phyloP scores from a whole-genome alignment of 1,284 basidiomycete species.

The Cutaneotrichosporon cavernicola region DNA sequence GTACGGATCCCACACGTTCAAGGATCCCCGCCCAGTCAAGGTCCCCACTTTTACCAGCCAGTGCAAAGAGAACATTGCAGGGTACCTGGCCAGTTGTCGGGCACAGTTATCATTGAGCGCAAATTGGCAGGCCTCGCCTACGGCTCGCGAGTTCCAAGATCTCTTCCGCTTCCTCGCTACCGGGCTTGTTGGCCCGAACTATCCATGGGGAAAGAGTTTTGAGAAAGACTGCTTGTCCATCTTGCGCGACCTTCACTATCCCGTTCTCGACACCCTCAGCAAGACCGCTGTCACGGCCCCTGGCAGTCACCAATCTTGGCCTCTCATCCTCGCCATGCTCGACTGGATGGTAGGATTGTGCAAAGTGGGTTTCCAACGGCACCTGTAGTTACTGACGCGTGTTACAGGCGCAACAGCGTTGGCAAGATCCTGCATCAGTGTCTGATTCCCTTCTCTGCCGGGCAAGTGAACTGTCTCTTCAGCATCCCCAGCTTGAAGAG shows the following conservation, averaged over 20 bases:
- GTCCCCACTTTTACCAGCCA: conserved; percentile 68
- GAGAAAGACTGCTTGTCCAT: conserved; percentile 75
- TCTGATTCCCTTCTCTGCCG: conserved; percentile 63
- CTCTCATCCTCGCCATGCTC: conserved; percentile 71
- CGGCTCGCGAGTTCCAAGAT: conserved; percentile 73
- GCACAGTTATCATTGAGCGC: conserved; percentile 62
- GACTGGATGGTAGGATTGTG: conserved; percentile 81
- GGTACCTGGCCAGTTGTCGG: conserved; percentile 64
- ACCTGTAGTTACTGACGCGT: conserved; percentile 4
- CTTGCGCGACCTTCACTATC: conserved; percentile 72
- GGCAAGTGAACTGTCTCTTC: conserved; percentile 39
- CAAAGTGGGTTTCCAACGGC: conserved; percentile 18
- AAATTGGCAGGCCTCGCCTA: conserved; percentile 68
- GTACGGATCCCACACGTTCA: conserved; percentile 54
- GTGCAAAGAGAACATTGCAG: conserved; percentile 70
- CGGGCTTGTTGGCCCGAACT: conserved; percentile 66
- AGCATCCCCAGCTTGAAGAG: conserved; percentile 57
- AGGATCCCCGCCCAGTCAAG: conserved; percentile 72
- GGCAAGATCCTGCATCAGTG: conserved; percentile 65
- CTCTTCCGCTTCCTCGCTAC: conserved; percentile 74
- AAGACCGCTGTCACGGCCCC: conserved; percentile 79
- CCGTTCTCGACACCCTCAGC: conserved; percentile 68
- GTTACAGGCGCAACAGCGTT: conserved; percentile 55
- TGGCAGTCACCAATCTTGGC: conserved; percentile 81
- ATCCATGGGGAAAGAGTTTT: conserved; percentile 60